Conservation (phyloP, 176 grass and related monocot genomes). For the Tillandsia fasciculata region DNA sequence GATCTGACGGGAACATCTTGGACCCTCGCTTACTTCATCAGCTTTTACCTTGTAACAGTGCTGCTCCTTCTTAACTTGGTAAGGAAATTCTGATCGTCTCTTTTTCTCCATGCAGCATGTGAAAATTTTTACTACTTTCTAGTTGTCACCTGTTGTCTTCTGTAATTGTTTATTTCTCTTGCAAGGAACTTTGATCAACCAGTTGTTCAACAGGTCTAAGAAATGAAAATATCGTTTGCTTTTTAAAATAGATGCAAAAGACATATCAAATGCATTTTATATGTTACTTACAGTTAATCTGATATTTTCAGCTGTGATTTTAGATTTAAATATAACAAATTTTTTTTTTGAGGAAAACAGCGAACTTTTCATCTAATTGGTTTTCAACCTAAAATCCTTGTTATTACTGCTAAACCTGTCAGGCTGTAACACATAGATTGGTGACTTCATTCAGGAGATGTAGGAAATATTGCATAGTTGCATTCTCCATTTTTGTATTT, state of each 20-base stretch:
- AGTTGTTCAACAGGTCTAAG: no score
- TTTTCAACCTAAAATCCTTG: neutral
- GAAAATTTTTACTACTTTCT: slow-evolving; percentile 4
- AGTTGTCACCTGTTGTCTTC: neutral
- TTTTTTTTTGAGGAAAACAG: neutral
- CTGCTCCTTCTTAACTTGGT: slow-evolving; percentile 96
- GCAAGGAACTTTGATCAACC: no score
- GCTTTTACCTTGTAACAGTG: slow-evolving; percentile 87
- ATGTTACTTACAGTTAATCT: neutral
- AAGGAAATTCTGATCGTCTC: slow-evolving; percentile 6
- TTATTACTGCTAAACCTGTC: neutral
- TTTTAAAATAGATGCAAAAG: no score
- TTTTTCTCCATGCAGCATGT: slow-evolving; percentile 4
- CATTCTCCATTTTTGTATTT: neutral
- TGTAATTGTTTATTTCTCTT: no score
- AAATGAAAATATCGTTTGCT: no score
- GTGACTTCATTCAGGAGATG: neutral
- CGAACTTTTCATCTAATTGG: neutral
- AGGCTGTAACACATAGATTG: neutral
- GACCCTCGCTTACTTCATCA: slow-evolving; percentile 86
- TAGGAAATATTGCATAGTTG: neutral
- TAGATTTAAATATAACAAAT: neutral
- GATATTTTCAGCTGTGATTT: neutral
- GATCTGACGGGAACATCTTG: slow-evolving; percentile 83
- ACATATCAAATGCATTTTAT: neutral